These are phyloP conservation scores for Silene latifolia DNA, from an alignment of 148 eudicot species.

Conservation along the genomic window DNA sequence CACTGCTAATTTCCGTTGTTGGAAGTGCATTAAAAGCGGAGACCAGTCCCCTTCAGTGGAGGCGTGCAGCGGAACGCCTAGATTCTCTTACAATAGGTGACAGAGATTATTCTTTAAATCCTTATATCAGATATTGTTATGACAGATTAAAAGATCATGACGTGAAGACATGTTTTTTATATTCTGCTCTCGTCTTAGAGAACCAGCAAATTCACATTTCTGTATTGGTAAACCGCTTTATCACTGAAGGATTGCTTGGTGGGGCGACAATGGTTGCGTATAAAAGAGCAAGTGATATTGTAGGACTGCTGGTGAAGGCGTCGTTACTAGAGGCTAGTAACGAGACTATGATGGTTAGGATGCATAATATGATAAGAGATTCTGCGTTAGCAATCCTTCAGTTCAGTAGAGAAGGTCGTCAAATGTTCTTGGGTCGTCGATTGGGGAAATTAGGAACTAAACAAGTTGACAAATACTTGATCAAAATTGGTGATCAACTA, in stretches of 20 bases:
- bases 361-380: constrained; percentile 24
- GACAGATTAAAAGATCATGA: constrained; percentile 20
- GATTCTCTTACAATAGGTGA: not conserved
- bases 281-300: constrained; percentile 25
- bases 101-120: not conserved
- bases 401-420: constrained; percentile 10
- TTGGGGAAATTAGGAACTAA: not conserved
- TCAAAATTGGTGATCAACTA: constrained; percentile 23
- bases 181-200: constrained; percentile 21
- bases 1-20: constrained; percentile 20
- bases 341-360: constrained; percentile 14
- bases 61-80: constrained; percentile 14
- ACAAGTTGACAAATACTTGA: constrained; percentile 13
- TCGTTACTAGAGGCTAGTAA: constrained; percentile 23
- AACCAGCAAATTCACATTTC: constrained; percentile 17
- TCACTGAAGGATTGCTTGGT: constrained; percentile 26
- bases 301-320: constrained; percentile 13
- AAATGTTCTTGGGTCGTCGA: not conserved
- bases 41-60: constrained; percentile 7
- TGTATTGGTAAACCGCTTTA: constrained; percentile 23
- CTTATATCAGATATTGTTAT: constrained; percentile 20
- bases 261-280: constrained; percentile 12
- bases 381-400: constrained; percentile 29
- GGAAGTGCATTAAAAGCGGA: constrained; percentile 25
- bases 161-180: constrained; percentile 26